Conservation (phyloP, 177 flowering plant genomes). For the Telopea speciosissima region DNA sequence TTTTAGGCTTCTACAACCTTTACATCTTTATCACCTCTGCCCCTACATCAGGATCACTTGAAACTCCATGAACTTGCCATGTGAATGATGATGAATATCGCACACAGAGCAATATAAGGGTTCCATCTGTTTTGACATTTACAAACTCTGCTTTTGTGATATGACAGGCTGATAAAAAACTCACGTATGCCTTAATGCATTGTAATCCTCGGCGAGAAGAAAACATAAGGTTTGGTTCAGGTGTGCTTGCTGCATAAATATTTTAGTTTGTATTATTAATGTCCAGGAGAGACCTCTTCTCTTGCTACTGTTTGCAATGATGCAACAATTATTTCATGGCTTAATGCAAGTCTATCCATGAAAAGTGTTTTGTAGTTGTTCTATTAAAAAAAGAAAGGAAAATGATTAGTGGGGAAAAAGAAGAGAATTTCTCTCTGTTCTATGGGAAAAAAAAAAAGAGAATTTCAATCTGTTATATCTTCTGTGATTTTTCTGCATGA, state of each 20-base stretch:
- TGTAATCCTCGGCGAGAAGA: slow-evolving; percentile 66
- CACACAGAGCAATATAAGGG: no score
- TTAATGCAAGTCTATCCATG: background rate
- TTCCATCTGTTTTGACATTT: background rate
- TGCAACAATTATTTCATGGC: background rate
- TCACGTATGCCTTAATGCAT: slow-evolving; percentile 74
- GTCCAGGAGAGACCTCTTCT: background rate
- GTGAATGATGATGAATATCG: no score
- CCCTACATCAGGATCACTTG: no score
- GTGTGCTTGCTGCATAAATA: slow-evolving; percentile 28
- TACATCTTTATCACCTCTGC: no score
- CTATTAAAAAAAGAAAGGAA: no score
- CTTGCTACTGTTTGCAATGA: background rate
- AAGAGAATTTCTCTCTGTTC: no score
- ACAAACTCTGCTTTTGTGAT: slow-evolving; percentile 9
- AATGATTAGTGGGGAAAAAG: no score
- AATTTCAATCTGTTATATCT: no score
- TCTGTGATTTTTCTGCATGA: background rate
- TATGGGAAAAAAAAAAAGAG: background rate
- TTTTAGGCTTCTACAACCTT: no score
- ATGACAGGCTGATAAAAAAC: slow-evolving; percentile 88
- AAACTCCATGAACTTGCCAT: no score
- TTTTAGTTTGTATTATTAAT: slow-evolving; percentile 11
- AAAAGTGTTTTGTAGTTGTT: no score
- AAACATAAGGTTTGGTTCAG: slow-evolving; percentile 79